Conservation (phyloP, 441 rosid genomes). For the Metrosideros polymorpha region DNA sequence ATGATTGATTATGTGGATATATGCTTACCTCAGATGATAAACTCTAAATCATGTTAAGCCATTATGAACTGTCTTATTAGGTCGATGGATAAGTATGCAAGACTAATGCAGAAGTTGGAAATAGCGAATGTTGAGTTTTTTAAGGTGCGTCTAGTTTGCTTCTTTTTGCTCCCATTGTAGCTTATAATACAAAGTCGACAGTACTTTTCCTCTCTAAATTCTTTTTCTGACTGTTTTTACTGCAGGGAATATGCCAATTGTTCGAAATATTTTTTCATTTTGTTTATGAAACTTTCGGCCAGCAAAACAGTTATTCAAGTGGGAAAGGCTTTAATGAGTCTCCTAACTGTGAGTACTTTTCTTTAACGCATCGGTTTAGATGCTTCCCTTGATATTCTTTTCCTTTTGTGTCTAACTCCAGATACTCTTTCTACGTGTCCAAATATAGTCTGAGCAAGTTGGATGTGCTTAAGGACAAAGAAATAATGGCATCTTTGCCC, state of each 20-base stretch:
- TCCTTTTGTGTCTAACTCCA: neutral
- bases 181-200: slow-evolving; percentile 1
- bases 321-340: slow-evolving; percentile 50
- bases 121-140: slow-evolving; percentile 87
- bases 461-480: neutral
- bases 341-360: slow-evolving; percentile 57
- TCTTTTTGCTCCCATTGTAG: neutral
- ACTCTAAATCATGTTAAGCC: slow-evolving; percentile 7
- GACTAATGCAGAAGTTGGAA: slow-evolving; percentile 98
- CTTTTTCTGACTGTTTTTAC: slow-evolving; percentile 47
- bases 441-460: neutral
- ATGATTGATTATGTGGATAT: slow-evolving; percentile 4
- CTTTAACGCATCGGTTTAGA: neutral
- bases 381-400: neutral
- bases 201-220: slow-evolving; percentile 27
- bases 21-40: neutral
- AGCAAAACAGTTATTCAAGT: slow-evolving; percentile 39
- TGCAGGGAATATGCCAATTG: slow-evolving; percentile 98
- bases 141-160: slow-evolving; percentile 40
- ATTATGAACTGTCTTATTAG: slow-evolving; percentile 27
- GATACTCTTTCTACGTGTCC: neutral
- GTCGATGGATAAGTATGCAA: slow-evolving; percentile 97
- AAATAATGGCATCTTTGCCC: neutral
- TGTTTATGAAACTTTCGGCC: slow-evolving; percentile 75
- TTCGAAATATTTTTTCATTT: slow-evolving; percentile 76